phyloP scores from a whole-genome alignment of 2,329 filamentous ascomycete genomes.

The Ceratocystis lukuohia region DNA sequence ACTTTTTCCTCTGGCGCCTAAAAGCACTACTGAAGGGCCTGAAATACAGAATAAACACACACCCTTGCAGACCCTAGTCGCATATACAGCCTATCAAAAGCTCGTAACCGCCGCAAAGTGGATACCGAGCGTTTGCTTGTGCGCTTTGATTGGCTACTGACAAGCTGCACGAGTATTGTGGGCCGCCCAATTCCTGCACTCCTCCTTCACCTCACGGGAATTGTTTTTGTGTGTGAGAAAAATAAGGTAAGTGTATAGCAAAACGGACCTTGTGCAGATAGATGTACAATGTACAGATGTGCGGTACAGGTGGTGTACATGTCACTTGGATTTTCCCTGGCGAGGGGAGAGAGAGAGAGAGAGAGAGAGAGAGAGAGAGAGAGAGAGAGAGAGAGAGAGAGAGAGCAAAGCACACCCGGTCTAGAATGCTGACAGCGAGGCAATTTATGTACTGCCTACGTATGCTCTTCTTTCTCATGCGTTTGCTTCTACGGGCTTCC shows the following conservation, averaged over 20 bases:
- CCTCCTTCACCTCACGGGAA: background rate
- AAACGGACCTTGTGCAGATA: background rate
- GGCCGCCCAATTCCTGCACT: too few species aligned
- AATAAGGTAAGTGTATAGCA: background rate
- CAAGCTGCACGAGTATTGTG: background rate
- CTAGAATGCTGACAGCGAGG: background rate
- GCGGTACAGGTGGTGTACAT: too few species aligned
- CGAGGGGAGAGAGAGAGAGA: too few species aligned
- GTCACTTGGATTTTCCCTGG: background rate
- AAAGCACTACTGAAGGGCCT: background rate
- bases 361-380: too few species aligned
- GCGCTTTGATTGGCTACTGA: background rate
- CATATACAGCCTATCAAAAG: background rate
- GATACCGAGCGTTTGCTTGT: background rate
- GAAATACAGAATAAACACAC: background rate
- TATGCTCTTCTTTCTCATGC: background rate
- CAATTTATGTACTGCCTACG: background rate
- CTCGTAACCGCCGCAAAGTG: background rate
- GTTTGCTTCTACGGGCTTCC: background rate
- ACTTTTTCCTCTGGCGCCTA: background rate
- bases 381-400: background rate
- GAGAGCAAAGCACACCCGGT: background rate
- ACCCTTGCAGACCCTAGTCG: background rate
- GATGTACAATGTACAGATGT: background rate
- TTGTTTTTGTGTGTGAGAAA: background rate